phyloP scores from a whole-genome alignment of 2,329 filamentous ascomycete species.

The Chaetomium globosum region DNA sequence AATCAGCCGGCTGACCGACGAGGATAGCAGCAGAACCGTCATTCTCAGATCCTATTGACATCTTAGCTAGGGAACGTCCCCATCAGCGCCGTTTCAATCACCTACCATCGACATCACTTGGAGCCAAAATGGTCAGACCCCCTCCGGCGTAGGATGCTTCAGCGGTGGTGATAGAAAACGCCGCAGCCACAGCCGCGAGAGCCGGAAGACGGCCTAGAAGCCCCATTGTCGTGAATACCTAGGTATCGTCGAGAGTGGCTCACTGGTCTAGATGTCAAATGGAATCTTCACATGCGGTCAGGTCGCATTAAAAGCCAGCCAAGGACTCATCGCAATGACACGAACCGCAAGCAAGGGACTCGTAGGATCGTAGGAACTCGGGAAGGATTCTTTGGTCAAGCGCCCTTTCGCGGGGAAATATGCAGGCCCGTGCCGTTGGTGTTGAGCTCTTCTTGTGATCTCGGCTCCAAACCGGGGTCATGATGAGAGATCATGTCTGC shows the following conservation, averaged over 20 bases:
- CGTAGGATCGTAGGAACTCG: not conserved
- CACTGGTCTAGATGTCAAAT: not conserved
- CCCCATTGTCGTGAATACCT: not conserved
- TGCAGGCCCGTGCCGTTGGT: not conserved
- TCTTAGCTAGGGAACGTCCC: not conserved
- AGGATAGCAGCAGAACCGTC: constrained; percentile 35
- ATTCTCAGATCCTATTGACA: constrained; percentile 31
- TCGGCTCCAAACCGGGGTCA: not conserved
- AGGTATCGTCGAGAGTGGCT: not conserved
- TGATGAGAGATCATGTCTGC: not conserved
- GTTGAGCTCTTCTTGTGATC: not conserved
- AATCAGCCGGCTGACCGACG: constrained; percentile 32
- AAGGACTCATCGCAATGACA: not conserved
- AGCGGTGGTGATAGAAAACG: not conserved
- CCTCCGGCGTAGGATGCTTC: constrained; percentile 19
- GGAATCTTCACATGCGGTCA: not conserved
- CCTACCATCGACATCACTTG: constrained; percentile 25
- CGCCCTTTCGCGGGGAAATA: not conserved
- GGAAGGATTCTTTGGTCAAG: not conserved
- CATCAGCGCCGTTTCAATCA: not conserved
- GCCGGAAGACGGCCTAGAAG: not conserved
- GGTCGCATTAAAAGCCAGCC: not conserved
- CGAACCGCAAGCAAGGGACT: not conserved
- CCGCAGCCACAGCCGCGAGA: not conserved
- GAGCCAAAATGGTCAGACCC: constrained; percentile 24